Evolutionary conservation across 2,329 filamentous ascomycete genomes (phyloP).

Genomic region (Didymellaceae sp.): DNA sequence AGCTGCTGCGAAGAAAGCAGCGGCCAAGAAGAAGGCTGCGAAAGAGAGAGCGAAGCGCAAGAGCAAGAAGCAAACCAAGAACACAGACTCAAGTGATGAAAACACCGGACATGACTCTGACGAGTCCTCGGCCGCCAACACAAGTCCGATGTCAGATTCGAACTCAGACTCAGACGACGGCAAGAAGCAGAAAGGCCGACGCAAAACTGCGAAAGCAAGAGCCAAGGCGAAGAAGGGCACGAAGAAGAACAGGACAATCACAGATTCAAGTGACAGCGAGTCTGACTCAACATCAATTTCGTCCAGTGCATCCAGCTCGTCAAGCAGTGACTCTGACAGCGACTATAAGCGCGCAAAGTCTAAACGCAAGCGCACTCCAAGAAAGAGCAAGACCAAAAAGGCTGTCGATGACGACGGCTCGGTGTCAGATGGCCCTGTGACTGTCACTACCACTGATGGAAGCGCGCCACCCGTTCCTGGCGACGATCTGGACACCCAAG

Average conservation of each 20-base stretch:
- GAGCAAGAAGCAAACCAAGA: slow-evolving; percentile 28
- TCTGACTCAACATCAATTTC: slow-evolving; percentile 13
- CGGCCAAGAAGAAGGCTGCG: slow-evolving; percentile 26
- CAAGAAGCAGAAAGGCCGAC: slow-evolving; percentile 18
- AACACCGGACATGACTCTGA: slow-evolving; percentile 25
- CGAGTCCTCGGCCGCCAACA: slow-evolving; percentile 22
- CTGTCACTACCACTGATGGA: slow-evolving; percentile 2
- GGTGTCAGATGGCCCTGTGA: background rate
- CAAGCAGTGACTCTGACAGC: slow-evolving; percentile 23
- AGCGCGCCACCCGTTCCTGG: slow-evolving; percentile 11
- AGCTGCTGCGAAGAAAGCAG: slow-evolving; percentile 16
- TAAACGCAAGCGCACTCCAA: slow-evolving; percentile 26
- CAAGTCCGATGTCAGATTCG: slow-evolving; percentile 15
- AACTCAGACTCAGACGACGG: slow-evolving; percentile 20
- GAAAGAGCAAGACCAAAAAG: slow-evolving; percentile 23
- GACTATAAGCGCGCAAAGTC: slow-evolving; percentile 13
- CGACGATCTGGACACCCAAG: slow-evolving; percentile 25
- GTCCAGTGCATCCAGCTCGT: slow-evolving; percentile 15
- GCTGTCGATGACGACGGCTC: slow-evolving; percentile 19
- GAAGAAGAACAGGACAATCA: slow-evolving; percentile 29
- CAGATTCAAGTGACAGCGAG: slow-evolving; percentile 26
- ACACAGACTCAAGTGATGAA: slow-evolving; percentile 26
- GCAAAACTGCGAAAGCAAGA: slow-evolving; percentile 28
- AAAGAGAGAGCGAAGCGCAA: slow-evolving; percentile 24
- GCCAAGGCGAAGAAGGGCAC: slow-evolving; percentile 30